Base-by-base conservation (phyloP, 1,284 basidiomycete species). In the Ceratobasidium sp. region DNA sequence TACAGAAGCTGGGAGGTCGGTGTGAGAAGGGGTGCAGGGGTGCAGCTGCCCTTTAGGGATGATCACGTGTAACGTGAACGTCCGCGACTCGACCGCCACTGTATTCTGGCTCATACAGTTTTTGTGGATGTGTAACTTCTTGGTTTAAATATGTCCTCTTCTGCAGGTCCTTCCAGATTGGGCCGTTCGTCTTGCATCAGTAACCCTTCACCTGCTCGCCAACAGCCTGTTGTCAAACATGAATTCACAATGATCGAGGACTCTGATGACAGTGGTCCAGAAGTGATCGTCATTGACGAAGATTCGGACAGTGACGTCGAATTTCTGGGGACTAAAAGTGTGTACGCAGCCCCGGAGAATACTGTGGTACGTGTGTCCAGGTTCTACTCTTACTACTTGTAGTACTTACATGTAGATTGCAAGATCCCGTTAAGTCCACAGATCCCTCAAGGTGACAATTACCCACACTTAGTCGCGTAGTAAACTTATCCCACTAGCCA, bases 191-290 rank as follows among this genome's bases (percentile, higher is more conserved):
- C 54, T 2, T 38, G 54, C 8, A 34, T 38, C 12, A 40, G 38
- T 17, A 56, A 17, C 15, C 54, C 54, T 6, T 20, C 42, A 13
- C 54, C 52, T 34, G 5, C 31, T 15, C 17, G 20, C 13, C 54
- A 38, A 25, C 31, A 22, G 15, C 27, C 29, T 38, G 17, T 40
- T 20, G 42, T 38, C 20, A 32, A 17, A 3, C 5, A 22, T 42
- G n/a, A 35, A 17, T 5, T 25, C 34, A 43, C 49, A 8, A 49
- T 62, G 12, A 34, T 47, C 4, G 40, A 31, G n/a, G n/a, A n/a
- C n/a, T n/a, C n/a, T 35, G 49, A 27, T n/a, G 47, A 64, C 22
- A 67, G 62, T 42, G 62, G 54, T 25, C 50, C 49, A 32, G 62
- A 67, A n/a, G 42, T 67, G 17, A 67, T 43, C 20, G 12, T 31